Evolutionary conservation across 371 early-diverging fungal species (phyloP), one percentile per base, ranked within the genome.

Genomic region (Modicella reniformis): DNA sequence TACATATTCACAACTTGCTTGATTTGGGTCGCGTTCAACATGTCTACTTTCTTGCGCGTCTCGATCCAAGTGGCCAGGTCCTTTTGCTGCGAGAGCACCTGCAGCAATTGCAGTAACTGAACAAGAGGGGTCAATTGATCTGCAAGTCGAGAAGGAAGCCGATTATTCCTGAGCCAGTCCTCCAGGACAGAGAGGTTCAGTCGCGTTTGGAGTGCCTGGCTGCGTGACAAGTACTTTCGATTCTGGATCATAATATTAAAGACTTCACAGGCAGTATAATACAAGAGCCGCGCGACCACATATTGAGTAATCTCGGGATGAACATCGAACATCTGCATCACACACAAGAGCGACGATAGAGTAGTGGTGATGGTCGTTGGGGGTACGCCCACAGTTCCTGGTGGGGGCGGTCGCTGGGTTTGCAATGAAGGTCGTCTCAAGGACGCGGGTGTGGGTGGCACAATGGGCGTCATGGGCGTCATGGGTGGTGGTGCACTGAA

Each of bases 91-190:
- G 95, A 90, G 23, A 92, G 74, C 66, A 93, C 91, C 70, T 95
- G 94, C 23, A 95, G 82, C 51, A 97, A 83, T 81, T 94, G 94
- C 7, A 93, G 75, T 13, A 96, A 80, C 59, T 95, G 94, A n/a
- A 94, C 77, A 25, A 92, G 79, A 5, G 95, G 93, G 29, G 83
- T 75, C 23, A 89, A 80, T 21, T 87, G 86, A 28, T 75, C 65
- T 5, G 59, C 34, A 6, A 89, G 60, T 12, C 81, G 81, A 2
- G 84, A 69, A 0, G 87, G 87, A 30, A 85, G 54, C n/a, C 74
- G 81, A 53, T 87, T 85, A 26, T 79, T 83, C 48, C 93, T 87
- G 25, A 93, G 81, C 96, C 96, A 96, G 60, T 96, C 95, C 67
- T 92, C 92, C 15, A 96, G 53, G 6, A 82, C 82, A 0, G 92